Evolutionary conservation across 805 yeast species (phyloP), one percentile per base, ranked within the genome.

Genomic region (Wickerhamiella vanderwaltii): DNA sequence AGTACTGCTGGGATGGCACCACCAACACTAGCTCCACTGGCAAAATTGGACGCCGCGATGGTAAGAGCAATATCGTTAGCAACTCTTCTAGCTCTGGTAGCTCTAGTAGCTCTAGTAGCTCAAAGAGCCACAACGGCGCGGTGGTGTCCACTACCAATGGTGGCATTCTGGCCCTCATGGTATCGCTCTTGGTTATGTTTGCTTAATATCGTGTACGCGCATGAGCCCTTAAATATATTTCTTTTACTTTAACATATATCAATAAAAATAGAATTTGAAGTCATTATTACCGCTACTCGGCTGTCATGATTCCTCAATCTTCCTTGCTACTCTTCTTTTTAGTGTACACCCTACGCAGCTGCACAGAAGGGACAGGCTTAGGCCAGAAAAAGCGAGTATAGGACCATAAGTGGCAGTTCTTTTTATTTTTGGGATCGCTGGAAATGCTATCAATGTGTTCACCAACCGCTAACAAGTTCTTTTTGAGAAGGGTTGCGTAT

Each of bases 321-420:
- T n/a, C n/a, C n/a, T n/a, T n/a, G n/a, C n/a, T 7, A 17, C 19
- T 24, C 30, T 45, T 50, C 44, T 51, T 55, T 47, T 61, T 61
- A 37, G 55, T 47, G 59, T 83, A 86, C 95, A 86, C 85, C 23
- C 73, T 77, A 54, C 70, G 68, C 47, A 85, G 73, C 62, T 79
- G 79, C 29, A 66, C 60, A 46, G 88, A 78, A 11, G 65, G 54
- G 31, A 80, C 95, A 47, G 72, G 71, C 3, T 76, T 81, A 2
- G 95, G 95, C 95, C 95, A 85, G 63, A 76, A 85, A 41, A 73
- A 70, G 16, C 86, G 69, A 4, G 91, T 84, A 57, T 79, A 84
- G 23, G 81, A 72, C 95, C 95, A 85, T 45, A 85, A 61, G 52
- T 84, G 91, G 55, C 72, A 77, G 44, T 66, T 64, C 44, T 63